Evolutionary conservation across 192 early-diverging fungal genomes (phyloP), one percentile per base, ranked within the genome.

Genomic region (Haplosporangium gracile): DNA sequence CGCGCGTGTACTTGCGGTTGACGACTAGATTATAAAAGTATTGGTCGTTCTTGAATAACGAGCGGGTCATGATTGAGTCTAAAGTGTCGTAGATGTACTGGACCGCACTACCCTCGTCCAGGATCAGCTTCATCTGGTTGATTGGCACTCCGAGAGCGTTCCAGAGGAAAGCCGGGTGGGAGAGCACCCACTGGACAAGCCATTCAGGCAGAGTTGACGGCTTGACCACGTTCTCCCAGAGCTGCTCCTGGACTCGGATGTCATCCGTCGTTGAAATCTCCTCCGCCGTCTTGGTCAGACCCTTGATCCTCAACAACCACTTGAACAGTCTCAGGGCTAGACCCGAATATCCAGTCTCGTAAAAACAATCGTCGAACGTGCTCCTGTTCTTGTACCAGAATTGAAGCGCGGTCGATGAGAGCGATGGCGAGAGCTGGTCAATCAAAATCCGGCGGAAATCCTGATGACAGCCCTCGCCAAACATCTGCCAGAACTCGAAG

Each of bases 21-120:
- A 97, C 83, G 18, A 93, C 90, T 75, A 96, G 82, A 89, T 95
- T 94, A 88, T 96, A 97, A 88, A 97, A 97, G 90, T 97, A 97
- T 90, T 97, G 96, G 78, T 95, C 93, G 65, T 90, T 78, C 42
- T 88, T 88, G 79, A 97, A 93, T 43, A 90, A 88, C 0, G 95
- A 93, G 34, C 88, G 85, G 2, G 80, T 76, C 76, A 94, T 88
- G 53, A 97, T 93, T 24, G 96, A 95, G 75, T 97, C 96, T 29
- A 97, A 85, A 0, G 96, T 97, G 88, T 96, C 94, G 53, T 94
- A 93, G 69, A 94, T 90, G 85, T 97, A 96, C 77, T 95, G 90
- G 47, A 93, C 92, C 45, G 95, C 94, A 4, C 92, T 93, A 55
- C 96, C 95, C 79, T 97, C 95, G 77, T 93, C 89, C 78, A 94